Evolutionary conservation across 768 basidiomycete species (phyloP), one percentile per base, ranked within the genome.

Genomic region (Tulasnella sp.): DNA sequence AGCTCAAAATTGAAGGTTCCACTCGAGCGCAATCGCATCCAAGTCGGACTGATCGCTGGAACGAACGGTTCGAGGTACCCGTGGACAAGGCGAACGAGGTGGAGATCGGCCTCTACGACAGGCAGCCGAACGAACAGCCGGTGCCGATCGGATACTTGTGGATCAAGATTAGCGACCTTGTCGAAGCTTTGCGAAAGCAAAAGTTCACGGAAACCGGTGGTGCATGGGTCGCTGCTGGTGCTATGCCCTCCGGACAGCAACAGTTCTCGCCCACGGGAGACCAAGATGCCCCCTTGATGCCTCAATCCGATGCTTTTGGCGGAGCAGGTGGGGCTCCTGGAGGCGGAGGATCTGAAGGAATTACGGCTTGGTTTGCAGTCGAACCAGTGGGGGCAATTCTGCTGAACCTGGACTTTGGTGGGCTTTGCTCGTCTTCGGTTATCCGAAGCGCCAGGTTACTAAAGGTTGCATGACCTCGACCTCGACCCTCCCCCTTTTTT

Each of bases 31-130:
- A 92, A 79, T 96, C 97, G 0, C 96, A 97, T 84, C 94, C 95
- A 10, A 92, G 96, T 14, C 92, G 96, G 80, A 98, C 93, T 39
- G 98, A 99, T 86, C 92, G 94, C 71, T 99, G 98, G 98, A 95
- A 95, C 84, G 97, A 99, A 85, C 94, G 96, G 80, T 98, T 99
- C 81, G 96, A 97, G 85, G 95, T 99, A 80, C 89, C 92, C 0
- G 94, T 99, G 56, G 97, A 99, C 87, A 99, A 99, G 86, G 97
- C 97, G 19, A 98, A 97, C 84, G 98, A 99, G 88, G 94, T 98
- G 74, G 98, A 99, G 86, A 92, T 99, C 75, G 94, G 95, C 40
- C 90, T 99, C 42, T 96, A 96, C 83, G 98, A 99, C 86, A 95
- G 95, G 82, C 94, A 94, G 83, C 89, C 90, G 27, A 92, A 85